phyloP scores from a whole-genome alignment of 2,329 filamentous ascomycete genomes.

The Thielaviopsis punctulata region DNA sequence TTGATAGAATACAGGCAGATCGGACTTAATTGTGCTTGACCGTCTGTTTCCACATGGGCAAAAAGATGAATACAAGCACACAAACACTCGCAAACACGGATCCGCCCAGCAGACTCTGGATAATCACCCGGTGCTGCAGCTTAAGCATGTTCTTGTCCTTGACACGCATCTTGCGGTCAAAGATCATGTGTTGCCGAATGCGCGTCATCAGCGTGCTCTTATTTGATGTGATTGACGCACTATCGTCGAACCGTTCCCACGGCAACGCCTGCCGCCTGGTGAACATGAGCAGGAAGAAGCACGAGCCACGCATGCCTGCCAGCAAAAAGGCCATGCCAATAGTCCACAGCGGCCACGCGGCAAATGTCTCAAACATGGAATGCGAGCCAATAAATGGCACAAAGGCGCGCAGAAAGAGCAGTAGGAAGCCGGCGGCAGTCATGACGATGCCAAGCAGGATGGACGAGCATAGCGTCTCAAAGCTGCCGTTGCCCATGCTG shows the following conservation, averaged over 20 bases:
- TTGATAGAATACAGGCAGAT: not conserved
- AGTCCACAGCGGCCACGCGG: slow-evolving; percentile 29
- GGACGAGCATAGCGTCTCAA: slow-evolving; percentile 30
- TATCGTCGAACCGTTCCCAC: slow-evolving; percentile 30
- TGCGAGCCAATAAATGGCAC: slow-evolving; percentile 22
- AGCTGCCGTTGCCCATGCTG: slow-evolving; percentile 34
- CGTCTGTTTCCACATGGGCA: slow-evolving; percentile 27
- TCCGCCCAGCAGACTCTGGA: slow-evolving; percentile 24
- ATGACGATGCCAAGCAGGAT: slow-evolving; percentile 26
- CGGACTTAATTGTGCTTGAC: slow-evolving; percentile 9
- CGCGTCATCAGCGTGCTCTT: slow-evolving; percentile 17
- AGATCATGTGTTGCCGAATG: slow-evolving; percentile 27
- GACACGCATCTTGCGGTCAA: slow-evolving; percentile 28
- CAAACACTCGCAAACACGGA: slow-evolving; percentile 21
- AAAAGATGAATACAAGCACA: slow-evolving; percentile 24
- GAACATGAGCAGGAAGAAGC: slow-evolving; percentile 31
- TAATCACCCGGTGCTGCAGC: slow-evolving; percentile 27
- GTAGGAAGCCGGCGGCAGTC: slow-evolving; percentile 23
- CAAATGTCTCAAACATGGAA: slow-evolving; percentile 25
- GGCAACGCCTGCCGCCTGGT: slow-evolving; percentile 28
- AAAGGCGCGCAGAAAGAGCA: slow-evolving; percentile 24
- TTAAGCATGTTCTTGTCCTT: slow-evolving; percentile 25
- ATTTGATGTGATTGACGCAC: slow-evolving; percentile 14
- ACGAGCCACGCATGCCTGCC: slow-evolving; percentile 27
- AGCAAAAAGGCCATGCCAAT: slow-evolving; percentile 26